Percentiles rank a stretch among this genome's conserved stretches.
Evolutionary conservation across 768 basidiomycete species (phyloP).

Genomic region (Kwoniella botswanensis): DNA sequence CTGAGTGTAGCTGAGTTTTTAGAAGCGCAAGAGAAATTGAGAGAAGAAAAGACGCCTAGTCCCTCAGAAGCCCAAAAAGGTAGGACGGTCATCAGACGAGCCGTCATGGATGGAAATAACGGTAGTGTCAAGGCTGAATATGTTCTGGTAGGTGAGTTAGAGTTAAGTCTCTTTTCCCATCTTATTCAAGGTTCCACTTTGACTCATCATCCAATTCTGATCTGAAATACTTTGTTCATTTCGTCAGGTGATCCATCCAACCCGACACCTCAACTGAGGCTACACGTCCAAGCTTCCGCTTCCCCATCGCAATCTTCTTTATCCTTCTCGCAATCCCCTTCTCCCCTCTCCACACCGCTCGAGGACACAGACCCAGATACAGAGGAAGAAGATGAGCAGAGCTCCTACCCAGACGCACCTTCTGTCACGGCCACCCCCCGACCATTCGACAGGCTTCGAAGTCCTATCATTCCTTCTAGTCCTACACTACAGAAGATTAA

Average conservation of each 20-base stretch:
- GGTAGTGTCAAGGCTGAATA: slow-evolving; percentile 59
- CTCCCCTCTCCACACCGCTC: background rate
- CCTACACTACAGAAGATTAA: slow-evolving; percentile 40
- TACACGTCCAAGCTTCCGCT: slow-evolving; percentile 49
- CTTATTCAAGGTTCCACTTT: no score
- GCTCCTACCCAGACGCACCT: slow-evolving; percentile 19
- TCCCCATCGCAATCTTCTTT: slow-evolving; percentile 5
- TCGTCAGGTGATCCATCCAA: slow-evolving; percentile 42
- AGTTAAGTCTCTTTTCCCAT: background rate
- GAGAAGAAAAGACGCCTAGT: slow-evolving; percentile 10
- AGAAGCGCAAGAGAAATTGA: slow-evolving; percentile 16
- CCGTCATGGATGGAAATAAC: slow-evolving; percentile 27
- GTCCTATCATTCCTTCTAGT: slow-evolving; percentile 38
- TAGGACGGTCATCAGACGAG: slow-evolving; percentile 29
- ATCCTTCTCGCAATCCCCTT: slow-evolving; percentile 7
- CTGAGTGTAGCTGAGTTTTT: slow-evolving; percentile 39
- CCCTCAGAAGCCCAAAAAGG: slow-evolving; percentile 22
- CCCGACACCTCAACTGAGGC: slow-evolving; percentile 58
- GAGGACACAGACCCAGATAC: slow-evolving; percentile 8
- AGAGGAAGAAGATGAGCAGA: slow-evolving; percentile 16
- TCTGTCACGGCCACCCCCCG: slow-evolving; percentile 7
- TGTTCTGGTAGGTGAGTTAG: slow-evolving; percentile 57
- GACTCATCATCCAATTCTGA: no score
- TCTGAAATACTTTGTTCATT: background rate
- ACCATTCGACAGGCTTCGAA: slow-evolving; percentile 17